phyloP scores from a whole-genome alignment of 2,329 filamentous ascomycete genomes.

The Cryphonectria nitschkei region DNA sequence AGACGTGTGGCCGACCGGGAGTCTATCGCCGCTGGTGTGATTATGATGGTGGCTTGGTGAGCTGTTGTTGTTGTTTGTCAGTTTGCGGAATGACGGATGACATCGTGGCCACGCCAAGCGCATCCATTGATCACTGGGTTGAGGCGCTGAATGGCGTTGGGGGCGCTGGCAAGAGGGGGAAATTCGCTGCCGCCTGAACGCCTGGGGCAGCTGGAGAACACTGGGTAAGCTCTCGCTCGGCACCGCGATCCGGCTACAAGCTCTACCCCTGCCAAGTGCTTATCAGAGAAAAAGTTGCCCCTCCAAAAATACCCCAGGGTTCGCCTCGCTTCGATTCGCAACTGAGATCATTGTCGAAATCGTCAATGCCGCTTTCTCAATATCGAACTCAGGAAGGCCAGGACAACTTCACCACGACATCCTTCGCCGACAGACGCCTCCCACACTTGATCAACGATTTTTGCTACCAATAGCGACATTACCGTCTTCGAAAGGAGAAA shows the following conservation, averaged over 20 bases:
- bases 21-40: neutral
- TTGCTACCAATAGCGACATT: neutral
- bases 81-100: constrained; percentile 1
- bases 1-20: neutral
- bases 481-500: constrained; percentile 41
- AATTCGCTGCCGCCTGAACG: neutral
- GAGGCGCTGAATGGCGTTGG: constrained; percentile 1
- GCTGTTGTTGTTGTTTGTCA: neutral
- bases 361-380: neutral
- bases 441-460: neutral
- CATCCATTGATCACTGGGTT: neutral
- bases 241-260: constrained; percentile 4
- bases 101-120: constrained; percentile 13
- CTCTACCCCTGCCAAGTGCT: constrained; percentile 6
- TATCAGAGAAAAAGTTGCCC: constrained; percentile 15
- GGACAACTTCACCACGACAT: neutral
- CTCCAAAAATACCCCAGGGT: constrained; percentile 11
- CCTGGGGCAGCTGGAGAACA: neutral
- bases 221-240: neutral
- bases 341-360: neutral
- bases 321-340: neutral
- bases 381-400: neutral
- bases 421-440: neutral
- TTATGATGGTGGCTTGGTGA: neutral
- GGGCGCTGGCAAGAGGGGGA: neutral